Evolutionary conservation across 441 rosid genomes (phyloP).

Genomic region (Gossypium davidsonii): DNA sequence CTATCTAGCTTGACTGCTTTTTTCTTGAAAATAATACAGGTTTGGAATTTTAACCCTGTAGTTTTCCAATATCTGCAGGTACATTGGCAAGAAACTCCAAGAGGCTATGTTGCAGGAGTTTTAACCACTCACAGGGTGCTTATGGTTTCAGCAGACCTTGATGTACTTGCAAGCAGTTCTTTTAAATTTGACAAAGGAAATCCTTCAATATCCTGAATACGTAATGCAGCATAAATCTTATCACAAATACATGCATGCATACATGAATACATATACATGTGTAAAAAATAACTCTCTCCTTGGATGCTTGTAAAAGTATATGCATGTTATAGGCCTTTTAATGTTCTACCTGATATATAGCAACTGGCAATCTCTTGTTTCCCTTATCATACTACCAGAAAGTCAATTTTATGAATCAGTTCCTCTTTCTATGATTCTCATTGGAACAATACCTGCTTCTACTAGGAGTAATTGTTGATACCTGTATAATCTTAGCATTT

Average conservation of each 20-base stretch:
- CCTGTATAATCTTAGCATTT: not conserved
- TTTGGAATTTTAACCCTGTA: conserved; percentile 1
- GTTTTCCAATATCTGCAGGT: conserved; percentile 40
- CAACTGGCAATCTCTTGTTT: not conserved
- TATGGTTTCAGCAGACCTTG: conserved; percentile 87
- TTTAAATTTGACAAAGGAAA: conserved; percentile 86
- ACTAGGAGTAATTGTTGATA: not conserved
- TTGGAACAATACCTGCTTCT: not conserved
- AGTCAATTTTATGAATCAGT: not conserved
- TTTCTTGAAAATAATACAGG: not conserved
- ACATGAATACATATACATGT: not conserved
- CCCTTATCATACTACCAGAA: not conserved
- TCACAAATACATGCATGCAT: not conserved
- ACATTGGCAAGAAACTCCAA: conserved; percentile 91
- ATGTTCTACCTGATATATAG: not conserved
- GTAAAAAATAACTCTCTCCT: not conserved
- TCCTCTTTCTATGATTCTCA: conserved; percentile 4
- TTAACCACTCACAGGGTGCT: conserved; percentile 89
- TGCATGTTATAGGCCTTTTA: not conserved
- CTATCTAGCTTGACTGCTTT: not conserved
- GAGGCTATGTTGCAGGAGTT: conserved; percentile 93
- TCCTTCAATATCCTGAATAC: conserved; percentile 87
- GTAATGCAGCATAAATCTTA: not conserved
- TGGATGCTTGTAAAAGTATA: not conserved
- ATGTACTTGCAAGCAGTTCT: conserved; percentile 75